A percentile compares a stretch with the other conserved stretches of the same genome.
phyloP scores from a whole-genome alignment of 2,329 filamentous ascomycete species.

The Penicillium sp. region DNA sequence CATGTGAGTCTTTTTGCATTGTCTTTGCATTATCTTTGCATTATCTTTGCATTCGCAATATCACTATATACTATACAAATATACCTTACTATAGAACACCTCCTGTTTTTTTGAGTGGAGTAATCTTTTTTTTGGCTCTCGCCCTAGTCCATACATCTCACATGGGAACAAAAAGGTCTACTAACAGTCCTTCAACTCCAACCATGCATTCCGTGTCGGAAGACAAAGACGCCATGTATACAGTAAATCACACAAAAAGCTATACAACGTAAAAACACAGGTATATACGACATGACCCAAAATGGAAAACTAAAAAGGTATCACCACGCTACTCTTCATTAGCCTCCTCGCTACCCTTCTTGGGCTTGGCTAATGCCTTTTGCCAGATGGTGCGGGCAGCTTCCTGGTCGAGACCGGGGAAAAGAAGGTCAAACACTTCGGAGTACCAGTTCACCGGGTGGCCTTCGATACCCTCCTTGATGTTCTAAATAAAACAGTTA shows the following conservation, averaged over 20 bases:
- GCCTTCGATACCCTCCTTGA: constrained; percentile 93
- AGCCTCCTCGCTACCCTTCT: constrained; percentile 40
- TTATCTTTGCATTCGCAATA: not conserved
- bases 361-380: constrained; percentile 56
- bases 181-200: constrained; percentile 26
- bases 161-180: constrained; percentile 13
- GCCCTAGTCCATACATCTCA: constrained; percentile 2
- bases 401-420: constrained; percentile 72
- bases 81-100: not conserved
- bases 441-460: constrained; percentile 89
- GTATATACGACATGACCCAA: constrained; percentile 16
- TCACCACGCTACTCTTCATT: constrained; percentile 27
- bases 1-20: not conserved
- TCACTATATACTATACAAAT: not conserved
- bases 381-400: constrained; percentile 72
- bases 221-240: constrained; percentile 33
- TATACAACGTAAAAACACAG: constrained; percentile 15
- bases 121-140: constrained; percentile 10
- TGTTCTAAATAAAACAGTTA: constrained; percentile 64
- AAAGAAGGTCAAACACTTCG: constrained; percentile 89
- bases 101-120: constrained; percentile 11
- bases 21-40: not conserved
- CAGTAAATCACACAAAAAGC: constrained; percentile 19
- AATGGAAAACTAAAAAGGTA: constrained; percentile 10
- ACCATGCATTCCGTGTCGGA: constrained; percentile 33